Base-by-base conservation (phyloP, 1,284 basidiomycete genomes). In the Trametes polyzona region DNA sequence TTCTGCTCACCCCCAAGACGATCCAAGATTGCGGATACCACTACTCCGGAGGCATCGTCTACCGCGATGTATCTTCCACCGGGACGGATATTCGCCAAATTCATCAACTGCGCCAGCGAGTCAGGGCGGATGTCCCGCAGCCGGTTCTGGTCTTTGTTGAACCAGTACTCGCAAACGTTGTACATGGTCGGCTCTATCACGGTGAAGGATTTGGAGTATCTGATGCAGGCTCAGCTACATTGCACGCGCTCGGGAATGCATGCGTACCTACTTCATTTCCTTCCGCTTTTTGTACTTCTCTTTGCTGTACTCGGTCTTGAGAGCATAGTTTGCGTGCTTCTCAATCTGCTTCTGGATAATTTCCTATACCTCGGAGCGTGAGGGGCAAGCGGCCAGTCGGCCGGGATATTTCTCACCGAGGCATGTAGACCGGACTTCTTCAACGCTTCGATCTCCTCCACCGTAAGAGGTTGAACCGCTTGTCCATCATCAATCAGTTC, bases 241-340 rank as follows among this genome's bases (percentile, higher is more conserved):
- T 35, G 47, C 35, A n/a, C 17, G 23, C 44, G n/a, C 42, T 46
- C 27, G 19, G 26, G 37, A 23, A 5, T 27, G 40, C 27, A 51
- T 26, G 23, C 16, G 23, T 16, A 73, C 83, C 63, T 69, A 95
- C 95, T 98, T 98, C 62, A 92, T 93, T 74, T 96, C 93, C 73
- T 98, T 98, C 43, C 93, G 81, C 72, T 95, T 95, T 70, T 86
- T 90, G 75, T 97, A 98, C 71, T 98, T 98, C 68, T 97, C 95
- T 74, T 98, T 97, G 73, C 92, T 95, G 71, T 95, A 97, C 73
- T 96, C 96, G 1, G 95, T 97, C 76, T 98, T 98, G 51, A 96
- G 78, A 8, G 86, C 86, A 72, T 92, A 98, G 67, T 92, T 91
- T 30, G 90, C 88, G 68, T 98, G 95, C 65, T 89, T 83, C 65